Conservation (phyloP, 2,329 filamentous ascomycete genomes). For the Paramyrothecium roridum region DNA sequence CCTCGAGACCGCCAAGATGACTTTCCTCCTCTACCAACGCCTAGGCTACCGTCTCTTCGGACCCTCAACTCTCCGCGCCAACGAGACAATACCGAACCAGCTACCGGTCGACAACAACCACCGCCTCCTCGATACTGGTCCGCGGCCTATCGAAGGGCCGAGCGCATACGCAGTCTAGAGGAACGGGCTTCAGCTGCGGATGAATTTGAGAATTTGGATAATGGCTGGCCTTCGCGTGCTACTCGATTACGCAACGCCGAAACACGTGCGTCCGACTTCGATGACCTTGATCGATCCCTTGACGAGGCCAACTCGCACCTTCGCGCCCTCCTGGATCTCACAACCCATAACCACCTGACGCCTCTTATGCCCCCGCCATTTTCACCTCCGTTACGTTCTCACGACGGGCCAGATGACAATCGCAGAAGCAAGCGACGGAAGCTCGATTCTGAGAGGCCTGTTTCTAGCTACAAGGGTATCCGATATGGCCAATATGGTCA, state of each 20-base stretch:
- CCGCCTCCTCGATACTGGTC: slow-evolving; percentile 17
- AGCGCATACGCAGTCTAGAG: slow-evolving; percentile 31
- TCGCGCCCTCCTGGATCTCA: slow-evolving; percentile 37
- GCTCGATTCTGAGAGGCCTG: slow-evolving; percentile 59
- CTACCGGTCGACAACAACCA: slow-evolving; percentile 14
- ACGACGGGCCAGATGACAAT: slow-evolving; percentile 41
- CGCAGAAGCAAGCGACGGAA: slow-evolving; percentile 67
- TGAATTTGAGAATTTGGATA: slow-evolving; percentile 23
- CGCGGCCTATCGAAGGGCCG: slow-evolving; percentile 26
- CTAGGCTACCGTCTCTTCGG: slow-evolving; percentile 27
- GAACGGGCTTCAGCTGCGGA: slow-evolving; percentile 20
- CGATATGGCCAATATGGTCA: slow-evolving; percentile 86
- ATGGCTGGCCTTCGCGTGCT: slow-evolving; percentile 18
- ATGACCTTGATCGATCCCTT: slow-evolving; percentile 34
- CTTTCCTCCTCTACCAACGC: slow-evolving; percentile 26
- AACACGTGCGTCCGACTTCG: slow-evolving; percentile 23
- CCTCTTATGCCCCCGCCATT: slow-evolving; percentile 25
- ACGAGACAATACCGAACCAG: slow-evolving; percentile 19
- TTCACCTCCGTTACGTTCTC: slow-evolving; percentile 29
- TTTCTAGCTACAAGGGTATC: slow-evolving; percentile 53
- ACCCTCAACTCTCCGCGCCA: slow-evolving; percentile 23
- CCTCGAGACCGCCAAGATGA: slow-evolving; percentile 24
- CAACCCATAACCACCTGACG: slow-evolving; percentile 25
- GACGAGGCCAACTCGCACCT: slow-evolving; percentile 42
- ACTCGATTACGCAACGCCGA: slow-evolving; percentile 20